Evolutionary conservation across 345 rosid genomes (phyloP).

Genomic region (Isatis tinctoria): DNA sequence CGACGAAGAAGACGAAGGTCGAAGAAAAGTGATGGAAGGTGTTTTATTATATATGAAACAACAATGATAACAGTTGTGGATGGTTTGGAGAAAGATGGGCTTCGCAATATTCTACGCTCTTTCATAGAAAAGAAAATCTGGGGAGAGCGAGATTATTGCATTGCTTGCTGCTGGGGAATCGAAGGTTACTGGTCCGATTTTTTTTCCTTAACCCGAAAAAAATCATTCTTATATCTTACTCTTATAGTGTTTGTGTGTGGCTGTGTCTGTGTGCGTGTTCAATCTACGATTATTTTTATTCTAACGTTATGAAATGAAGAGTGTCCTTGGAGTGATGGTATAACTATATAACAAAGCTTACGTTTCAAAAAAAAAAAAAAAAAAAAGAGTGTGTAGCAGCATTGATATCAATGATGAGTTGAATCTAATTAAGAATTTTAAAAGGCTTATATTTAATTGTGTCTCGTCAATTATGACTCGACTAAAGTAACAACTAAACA

Average conservation of each 20-base stretch:
- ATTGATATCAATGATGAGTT: neutral
- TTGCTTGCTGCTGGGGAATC: slow-evolving; percentile 34
- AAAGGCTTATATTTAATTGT: neutral
- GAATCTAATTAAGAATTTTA: neutral
- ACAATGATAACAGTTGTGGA: neutral
- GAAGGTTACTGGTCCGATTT: slow-evolving; percentile 39
- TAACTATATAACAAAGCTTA: slow-evolving; percentile 2
- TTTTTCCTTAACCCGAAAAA: slow-evolving; percentile 33
- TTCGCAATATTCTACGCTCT: slow-evolving; percentile 37
- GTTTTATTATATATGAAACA: slow-evolving; percentile 12
- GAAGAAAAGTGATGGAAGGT: neutral
- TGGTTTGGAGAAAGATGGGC: slow-evolving; percentile 17
- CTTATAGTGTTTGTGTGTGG: neutral
- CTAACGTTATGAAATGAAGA: neutral
- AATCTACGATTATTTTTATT: neutral
- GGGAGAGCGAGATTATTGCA: slow-evolving; percentile 37
- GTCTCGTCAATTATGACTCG: neutral
- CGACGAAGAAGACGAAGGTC: slow-evolving; percentile 25
- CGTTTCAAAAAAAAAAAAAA: neutral
- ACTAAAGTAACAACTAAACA: neutral
- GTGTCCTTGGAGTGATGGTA: slow-evolving; percentile 3
- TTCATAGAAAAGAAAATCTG: slow-evolving; percentile 28
- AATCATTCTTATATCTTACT: slow-evolving; percentile 24
- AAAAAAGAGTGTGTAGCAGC: neutral
- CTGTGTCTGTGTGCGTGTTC: neutral